Base-by-base conservation (phyloP, 2,329 filamentous ascomycete genomes). In the Paramyrothecium sp. region DNA sequence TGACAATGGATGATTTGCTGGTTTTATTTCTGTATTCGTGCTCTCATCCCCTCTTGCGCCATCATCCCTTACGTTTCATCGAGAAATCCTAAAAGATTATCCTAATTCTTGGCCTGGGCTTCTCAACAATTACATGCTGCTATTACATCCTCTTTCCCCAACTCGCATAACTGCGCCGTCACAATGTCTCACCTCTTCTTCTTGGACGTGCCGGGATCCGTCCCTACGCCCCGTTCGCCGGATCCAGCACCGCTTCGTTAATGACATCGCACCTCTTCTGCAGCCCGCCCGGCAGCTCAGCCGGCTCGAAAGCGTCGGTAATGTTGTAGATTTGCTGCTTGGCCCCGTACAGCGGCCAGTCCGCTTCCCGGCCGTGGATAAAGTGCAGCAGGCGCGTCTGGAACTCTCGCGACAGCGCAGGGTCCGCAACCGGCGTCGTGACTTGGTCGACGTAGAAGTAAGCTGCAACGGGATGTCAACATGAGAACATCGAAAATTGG, bases 331-430 rank as follows among this genome's bases (percentile, higher is more conserved):
- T 55, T 13, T 47, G 34, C n/a, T 53, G 57, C 2, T n/a, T 34
- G 16, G 16, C 22, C 8, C 58, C 58, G 44, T 51, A 60, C 16
- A 56, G 19, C 17, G 60, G 58, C 61, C 61, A 62, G 46, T 53
- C 54, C 21, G 59, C 19, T 10, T 57, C 47, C 38, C 50, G 33
- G 4, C 60, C 60, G 48, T 62, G 44, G 10, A 62, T 30, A 41
- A 63, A 62, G 8, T 59, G 21, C 33, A 63, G 54, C 11, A 63
- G 47, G 20, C 55, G 56, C 22, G 47, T 55, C 38, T 63, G 61
- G 34, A 60, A 59, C 12, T 51, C 54, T 17, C 52, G 48, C 47
- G 55, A 60, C 7, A 60, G 50, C 20, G 49, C 46, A 8, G 56
- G 33, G 11, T 60, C 51, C 2, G 59, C 38, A 19, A 61, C 60